These are phyloP conservation scores for Trichoderma polysporum DNA, from an alignment of 2,329 filamentous ascomycete genomes.

Conservation along the genomic window DNA sequence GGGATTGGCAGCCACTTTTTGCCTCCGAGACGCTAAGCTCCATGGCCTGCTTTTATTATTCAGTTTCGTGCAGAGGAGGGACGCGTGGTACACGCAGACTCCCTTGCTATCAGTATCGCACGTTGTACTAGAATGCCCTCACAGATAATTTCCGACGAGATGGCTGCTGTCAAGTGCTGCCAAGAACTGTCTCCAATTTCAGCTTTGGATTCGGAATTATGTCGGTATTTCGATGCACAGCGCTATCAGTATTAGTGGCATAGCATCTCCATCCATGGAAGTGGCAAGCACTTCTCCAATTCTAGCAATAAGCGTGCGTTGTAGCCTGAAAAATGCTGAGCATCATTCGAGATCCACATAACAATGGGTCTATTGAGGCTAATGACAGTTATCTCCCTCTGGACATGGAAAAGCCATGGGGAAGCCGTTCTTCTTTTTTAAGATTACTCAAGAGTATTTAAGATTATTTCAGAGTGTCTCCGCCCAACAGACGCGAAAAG, in stretches of 20 bases:
- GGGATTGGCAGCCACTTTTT: conserved; percentile 15
- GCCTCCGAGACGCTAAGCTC: conserved; percentile 13
- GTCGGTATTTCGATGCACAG: neutral
- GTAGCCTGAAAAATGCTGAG: neutral
- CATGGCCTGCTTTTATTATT: neutral
- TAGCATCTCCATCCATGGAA: neutral
- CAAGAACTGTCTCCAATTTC: neutral
- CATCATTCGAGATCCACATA: neutral
- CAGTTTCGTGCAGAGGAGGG: neutral
- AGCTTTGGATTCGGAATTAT: neutral
- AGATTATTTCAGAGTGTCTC: neutral
- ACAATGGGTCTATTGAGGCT: neutral
- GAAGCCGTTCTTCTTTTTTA: neutral
- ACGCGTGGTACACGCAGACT: neutral
- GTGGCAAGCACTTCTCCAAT: neutral
- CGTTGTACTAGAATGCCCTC: no score
- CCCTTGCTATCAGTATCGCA: neutral
- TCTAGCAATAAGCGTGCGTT: neutral
- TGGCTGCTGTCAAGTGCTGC: neutral
- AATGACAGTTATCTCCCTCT: neutral
- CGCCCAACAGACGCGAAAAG: neutral
- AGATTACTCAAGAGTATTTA: neutral
- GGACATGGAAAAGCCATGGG: neutral
- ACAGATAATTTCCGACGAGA: neutral
- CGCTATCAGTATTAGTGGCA: neutral